A percentile compares a stretch with the other conserved stretches of the same genome.
Conservation (phyloP, 202 grass and related monocot genomes). For the Zoysia matrella region DNA sequence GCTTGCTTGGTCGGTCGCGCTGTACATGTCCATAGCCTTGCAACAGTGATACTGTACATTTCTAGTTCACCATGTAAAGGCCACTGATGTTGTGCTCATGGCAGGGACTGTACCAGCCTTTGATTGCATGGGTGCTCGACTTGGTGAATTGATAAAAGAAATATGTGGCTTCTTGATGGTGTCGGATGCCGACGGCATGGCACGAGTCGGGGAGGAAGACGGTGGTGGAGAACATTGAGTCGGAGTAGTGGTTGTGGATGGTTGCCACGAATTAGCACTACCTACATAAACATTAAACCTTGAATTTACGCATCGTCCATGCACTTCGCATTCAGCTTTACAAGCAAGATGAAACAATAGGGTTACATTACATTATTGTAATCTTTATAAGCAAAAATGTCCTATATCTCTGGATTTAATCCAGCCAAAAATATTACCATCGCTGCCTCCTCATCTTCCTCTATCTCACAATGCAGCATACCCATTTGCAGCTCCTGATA, state of each 20-base stretch:
- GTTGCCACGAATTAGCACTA: background rate
- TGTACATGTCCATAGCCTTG: background rate
- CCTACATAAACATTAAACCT: background rate
- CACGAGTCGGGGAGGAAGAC: background rate
- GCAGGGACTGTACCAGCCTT: too few species aligned
- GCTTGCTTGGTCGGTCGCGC: background rate
- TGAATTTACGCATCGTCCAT: background rate
- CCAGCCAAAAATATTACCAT: background rate
- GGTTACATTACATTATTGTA: background rate
- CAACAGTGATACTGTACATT: background rate
- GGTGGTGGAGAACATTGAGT: fast-evolving
- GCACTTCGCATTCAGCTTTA: background rate
- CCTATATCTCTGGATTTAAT: background rate
- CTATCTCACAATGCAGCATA: background rate
- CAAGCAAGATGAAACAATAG: slow-evolving; percentile 6
- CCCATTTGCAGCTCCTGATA: background rate
- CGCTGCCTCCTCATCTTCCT: background rate
- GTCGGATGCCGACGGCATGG: background rate
- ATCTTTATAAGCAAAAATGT: background rate
- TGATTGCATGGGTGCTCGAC: too few species aligned
- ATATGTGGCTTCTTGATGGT: background rate
- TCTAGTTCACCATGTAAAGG: background rate
- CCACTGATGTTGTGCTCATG: too few species aligned
- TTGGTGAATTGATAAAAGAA: background rate
- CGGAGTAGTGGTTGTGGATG: background rate